These are phyloP conservation scores for Senna siamea DNA, from an alignment of 306 rosid species.

Conservation along the genomic window DNA sequence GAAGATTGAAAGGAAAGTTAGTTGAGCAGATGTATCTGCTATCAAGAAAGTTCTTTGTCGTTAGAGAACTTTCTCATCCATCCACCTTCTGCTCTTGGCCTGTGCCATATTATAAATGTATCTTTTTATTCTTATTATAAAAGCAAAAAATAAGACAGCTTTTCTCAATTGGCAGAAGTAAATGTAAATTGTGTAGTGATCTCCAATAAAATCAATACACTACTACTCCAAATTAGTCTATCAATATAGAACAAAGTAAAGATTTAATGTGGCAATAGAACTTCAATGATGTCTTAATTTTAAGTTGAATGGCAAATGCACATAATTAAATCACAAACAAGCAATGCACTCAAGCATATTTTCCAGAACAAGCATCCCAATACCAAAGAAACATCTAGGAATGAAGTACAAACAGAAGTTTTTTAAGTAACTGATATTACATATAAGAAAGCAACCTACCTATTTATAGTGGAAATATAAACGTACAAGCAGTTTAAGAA, in stretches of 20 bases:
- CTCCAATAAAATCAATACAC: constrained; percentile 1
- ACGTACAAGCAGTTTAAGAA: background rate
- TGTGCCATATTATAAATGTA: constrained; percentile 14
- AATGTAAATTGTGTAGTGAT: background rate
- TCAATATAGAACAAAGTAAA: background rate
- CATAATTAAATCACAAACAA: background rate
- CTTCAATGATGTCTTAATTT: background rate
- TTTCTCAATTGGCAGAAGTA: background rate
- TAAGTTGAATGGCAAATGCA: background rate
- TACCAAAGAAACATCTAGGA: background rate
- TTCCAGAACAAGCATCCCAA: background rate
- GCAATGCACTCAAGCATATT: background rate
- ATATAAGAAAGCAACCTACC: background rate
- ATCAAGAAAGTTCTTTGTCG: background rate
- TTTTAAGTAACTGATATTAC: background rate
- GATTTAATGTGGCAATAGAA: background rate
- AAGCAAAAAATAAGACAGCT: background rate
- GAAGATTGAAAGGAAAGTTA: constrained; percentile 22
- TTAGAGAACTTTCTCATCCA: constrained; percentile 25
- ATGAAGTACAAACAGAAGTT: background rate
- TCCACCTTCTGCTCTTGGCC: constrained; percentile 22
- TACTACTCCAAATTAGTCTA: background rate
- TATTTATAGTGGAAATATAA: background rate
- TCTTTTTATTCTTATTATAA: background rate
- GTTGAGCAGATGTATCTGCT: background rate